Conservation (phyloP, 306 rosid species). For the Carpinus viminea region DNA sequence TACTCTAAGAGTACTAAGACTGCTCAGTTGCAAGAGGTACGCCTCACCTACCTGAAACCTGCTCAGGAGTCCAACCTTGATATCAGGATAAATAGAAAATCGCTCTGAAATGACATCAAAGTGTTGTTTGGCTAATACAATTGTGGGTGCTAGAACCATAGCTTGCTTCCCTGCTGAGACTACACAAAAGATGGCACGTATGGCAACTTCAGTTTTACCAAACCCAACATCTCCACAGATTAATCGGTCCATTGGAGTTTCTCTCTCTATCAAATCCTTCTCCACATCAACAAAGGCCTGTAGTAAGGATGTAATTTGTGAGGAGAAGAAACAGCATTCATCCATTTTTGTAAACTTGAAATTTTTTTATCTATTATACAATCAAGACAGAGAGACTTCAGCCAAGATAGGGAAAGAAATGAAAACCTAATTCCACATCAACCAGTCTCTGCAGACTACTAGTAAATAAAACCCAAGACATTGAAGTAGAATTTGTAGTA, state of each 20-base stretch:
- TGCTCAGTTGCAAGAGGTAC: conserved; percentile 9
- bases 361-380: neutral
- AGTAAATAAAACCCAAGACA: neutral
- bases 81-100: conserved; percentile 65
- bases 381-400: neutral
- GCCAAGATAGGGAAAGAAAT: neutral
- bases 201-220: conserved; percentile 98
- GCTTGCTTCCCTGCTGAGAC: conserved; percentile 89
- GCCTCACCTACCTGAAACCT: conserved; percentile 81
- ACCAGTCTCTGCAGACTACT: neutral
- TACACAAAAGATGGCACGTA: conserved; percentile 84
- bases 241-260: conserved; percentile 94
- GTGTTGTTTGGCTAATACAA: conserved; percentile 94
- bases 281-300: conserved; percentile 94
- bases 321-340: conserved; percentile 24
- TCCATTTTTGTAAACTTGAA: conserved; percentile 12
- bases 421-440: neutral
- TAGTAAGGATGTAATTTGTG: conserved; percentile 17
- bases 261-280: conserved; percentile 75
- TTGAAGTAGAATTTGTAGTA: neutral
- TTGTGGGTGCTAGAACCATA: conserved; percentile 95
- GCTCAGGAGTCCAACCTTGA: conserved; percentile 78
- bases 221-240: conserved; percentile 99
- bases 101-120: conserved; percentile 81
- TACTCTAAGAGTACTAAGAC: conserved; percentile 16